Conservation (phyloP, 139 green algal genomes). For the Zygnema circumcarinatum region DNA sequence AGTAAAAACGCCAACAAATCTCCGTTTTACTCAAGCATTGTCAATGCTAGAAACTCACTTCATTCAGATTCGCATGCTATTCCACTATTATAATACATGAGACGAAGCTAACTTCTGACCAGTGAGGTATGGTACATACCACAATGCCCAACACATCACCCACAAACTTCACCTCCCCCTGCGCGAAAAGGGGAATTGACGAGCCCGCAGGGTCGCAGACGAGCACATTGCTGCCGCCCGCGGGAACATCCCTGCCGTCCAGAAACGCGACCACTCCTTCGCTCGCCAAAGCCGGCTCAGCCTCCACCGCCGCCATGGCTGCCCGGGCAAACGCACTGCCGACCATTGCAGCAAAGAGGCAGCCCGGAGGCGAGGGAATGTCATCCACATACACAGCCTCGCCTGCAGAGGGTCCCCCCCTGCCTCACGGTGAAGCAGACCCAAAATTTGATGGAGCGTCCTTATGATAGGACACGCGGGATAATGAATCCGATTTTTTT, state of each 20-base stretch:
- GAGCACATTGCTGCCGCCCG: background rate
- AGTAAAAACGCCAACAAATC: no score
- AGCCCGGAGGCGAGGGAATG: conserved; percentile 30
- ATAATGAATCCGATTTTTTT: no score
- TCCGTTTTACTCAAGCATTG: no score
- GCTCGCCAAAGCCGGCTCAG: conserved; percentile 30
- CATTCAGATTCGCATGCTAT: no score
- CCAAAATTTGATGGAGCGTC: no score
- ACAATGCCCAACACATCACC: conserved; percentile 62
- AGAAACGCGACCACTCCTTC: conserved; percentile 62
- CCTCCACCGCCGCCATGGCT: conserved; percentile 58
- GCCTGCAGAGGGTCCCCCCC: conserved; percentile 60
- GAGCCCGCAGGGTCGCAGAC: conserved; percentile 18
- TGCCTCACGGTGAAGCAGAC: no score
- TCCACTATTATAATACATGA: no score
- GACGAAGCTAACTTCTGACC: no score
- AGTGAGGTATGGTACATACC: no score
- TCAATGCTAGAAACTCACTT: no score
- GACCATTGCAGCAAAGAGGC: conserved; percentile 71
- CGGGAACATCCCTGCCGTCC: background rate
- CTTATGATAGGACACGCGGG: no score
- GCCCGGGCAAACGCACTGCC: conserved; percentile 50
- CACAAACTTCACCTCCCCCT: conserved; percentile 53
- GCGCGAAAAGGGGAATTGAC: conserved; percentile 49
- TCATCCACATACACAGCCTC: conserved; percentile 74